These are phyloP conservation scores for Grifola frondosa DNA, from an alignment of 1,284 basidiomycete species.

Conservation along the genomic window DNA sequence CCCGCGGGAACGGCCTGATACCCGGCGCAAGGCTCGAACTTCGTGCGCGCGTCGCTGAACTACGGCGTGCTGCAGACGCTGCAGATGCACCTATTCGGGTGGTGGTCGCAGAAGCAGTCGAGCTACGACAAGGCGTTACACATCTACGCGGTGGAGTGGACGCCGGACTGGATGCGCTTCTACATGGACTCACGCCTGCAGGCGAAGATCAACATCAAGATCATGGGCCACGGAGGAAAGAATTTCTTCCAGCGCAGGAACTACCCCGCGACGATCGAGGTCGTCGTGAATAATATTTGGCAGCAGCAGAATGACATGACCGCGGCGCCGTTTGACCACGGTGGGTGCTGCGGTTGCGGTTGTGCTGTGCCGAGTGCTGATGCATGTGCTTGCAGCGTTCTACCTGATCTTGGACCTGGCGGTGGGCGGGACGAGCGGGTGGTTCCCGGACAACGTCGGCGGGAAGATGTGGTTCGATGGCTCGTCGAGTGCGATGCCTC, in stretches of 20 bases:
- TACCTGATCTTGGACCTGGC: slow-evolving; percentile 82
- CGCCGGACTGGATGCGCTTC: slow-evolving; percentile 63
- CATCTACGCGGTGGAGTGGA: slow-evolving; percentile 81
- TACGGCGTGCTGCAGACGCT: slow-evolving; percentile 67
- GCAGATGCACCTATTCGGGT: slow-evolving; percentile 63
- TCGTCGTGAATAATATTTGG: slow-evolving; percentile 52
- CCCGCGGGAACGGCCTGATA: slow-evolving; percentile 68
- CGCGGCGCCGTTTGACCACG: slow-evolving; percentile 78
- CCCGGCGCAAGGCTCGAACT: slow-evolving; percentile 66
- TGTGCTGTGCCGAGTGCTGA: too few relatives aligned
- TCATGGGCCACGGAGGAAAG: slow-evolving; percentile 39
- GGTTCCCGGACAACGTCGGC: slow-evolving; percentile 78
- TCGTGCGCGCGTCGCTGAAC: slow-evolving; percentile 71
- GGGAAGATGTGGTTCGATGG: slow-evolving; percentile 81
- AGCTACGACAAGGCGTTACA: slow-evolving; percentile 69
- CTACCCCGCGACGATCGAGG: slow-evolving; percentile 38
- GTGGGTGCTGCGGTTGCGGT: too few relatives aligned
- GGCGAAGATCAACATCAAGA: slow-evolving; percentile 48
- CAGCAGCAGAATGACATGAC: slow-evolving; percentile 40
- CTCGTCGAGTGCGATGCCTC: slow-evolving; percentile 63
- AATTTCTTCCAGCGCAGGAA: slow-evolving; percentile 38
- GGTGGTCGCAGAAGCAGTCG: slow-evolving; percentile 64
- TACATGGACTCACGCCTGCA: slow-evolving; percentile 48
- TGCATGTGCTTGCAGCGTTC: too few relatives aligned
- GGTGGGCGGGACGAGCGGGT: slow-evolving; percentile 83